Percentiles rank a stretch among this genome's conserved stretches.
Evolutionary conservation across 805 yeast species (phyloP).

Genomic region (Diddensiella santjacobensis): DNA sequence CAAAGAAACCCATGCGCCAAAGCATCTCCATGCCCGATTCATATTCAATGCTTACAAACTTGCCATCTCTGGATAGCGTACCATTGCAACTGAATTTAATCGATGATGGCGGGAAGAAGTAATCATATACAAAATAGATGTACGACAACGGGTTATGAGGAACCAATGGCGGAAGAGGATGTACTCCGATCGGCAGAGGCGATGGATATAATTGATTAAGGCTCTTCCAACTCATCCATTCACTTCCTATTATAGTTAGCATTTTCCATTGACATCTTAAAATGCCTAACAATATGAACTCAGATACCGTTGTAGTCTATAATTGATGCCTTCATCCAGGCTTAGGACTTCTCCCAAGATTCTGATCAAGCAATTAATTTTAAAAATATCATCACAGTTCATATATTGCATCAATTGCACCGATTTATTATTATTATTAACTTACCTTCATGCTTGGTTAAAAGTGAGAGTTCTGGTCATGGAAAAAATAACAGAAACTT

Average conservation of each 20-base stretch:
- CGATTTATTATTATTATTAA: not conserved
- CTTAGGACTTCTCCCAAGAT: conserved; percentile 18
- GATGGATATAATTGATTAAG: conserved; percentile 36
- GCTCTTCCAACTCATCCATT: conserved; percentile 21
- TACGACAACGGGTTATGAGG: conserved; percentile 71
- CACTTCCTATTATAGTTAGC: not conserved
- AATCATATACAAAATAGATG: conserved; percentile 41
- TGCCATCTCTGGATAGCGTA: conserved; percentile 15
- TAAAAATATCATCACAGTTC: conserved; percentile 12
- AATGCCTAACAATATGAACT: no score
- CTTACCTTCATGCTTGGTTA: not conserved
- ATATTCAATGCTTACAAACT: conserved; percentile 35
- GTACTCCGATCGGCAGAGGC: conserved; percentile 57
- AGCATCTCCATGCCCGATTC: conserved; percentile 48
- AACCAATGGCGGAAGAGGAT: conserved; percentile 47
- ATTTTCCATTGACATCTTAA: no score
- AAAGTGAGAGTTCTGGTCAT: no score
- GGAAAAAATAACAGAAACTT: no score
- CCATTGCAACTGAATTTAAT: conserved; percentile 22
- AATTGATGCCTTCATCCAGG: conserved; percentile 38
- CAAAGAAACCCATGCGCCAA: conserved; percentile 89
- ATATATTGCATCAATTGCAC: not conserved
- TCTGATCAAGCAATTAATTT: conserved; percentile 15
- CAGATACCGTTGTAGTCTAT: conserved; percentile 99
- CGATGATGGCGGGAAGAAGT: conserved; percentile 20